A percentile compares a stretch with the other conserved stretches of the same genome.
Conservation (phyloP, 1,139 yeast genomes). For the Suhomyces yuchorum region DNA sequence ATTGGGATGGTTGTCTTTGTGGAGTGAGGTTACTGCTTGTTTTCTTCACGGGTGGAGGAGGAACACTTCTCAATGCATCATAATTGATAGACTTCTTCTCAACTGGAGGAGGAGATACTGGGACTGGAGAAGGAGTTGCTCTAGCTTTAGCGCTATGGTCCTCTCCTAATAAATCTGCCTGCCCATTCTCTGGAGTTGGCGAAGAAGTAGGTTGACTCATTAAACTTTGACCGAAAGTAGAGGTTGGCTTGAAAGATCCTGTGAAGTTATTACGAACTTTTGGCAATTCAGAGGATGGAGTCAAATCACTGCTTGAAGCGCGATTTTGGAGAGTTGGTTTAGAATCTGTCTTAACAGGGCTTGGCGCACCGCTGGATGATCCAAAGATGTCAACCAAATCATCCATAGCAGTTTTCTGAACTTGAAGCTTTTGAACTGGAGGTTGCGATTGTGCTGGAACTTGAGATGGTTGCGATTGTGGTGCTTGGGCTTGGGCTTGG, state of each 20-base stretch:
- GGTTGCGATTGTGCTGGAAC: conserved; percentile 17
- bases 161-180: conserved; percentile 33
- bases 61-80: conserved; percentile 51
- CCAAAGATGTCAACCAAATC: conserved; percentile 67
- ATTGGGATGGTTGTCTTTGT: conserved; percentile 7
- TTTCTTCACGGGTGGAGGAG: conserved; percentile 44
- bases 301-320: conserved; percentile 39
- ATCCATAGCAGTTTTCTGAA: conserved; percentile 59
- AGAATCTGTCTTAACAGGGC: conserved; percentile 24
- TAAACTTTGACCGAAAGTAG: conserved; percentile 68
- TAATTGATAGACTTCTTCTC: conserved; percentile 37
- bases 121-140: conserved; percentile 10
- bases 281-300: conserved; percentile 39
- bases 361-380: conserved; percentile 27
- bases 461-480: conserved; percentile 12
- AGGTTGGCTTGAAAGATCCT: conserved; percentile 56
- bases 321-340: conserved; percentile 25
- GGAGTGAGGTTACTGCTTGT: conserved; percentile 5
- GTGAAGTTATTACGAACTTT: conserved; percentile 42
- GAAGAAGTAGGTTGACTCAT: conserved; percentile 31
- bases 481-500: conserved; percentile 17
- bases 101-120: conserved; percentile 8
- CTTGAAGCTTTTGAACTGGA: conserved; percentile 20
- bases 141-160: conserved; percentile 20
- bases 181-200: conserved; percentile 24